A percentile compares a stretch with the other conserved stretches of the same genome.
phyloP scores from a whole-genome alignment of 768 basidiomycete species.

The Tricholomella constricta region DNA sequence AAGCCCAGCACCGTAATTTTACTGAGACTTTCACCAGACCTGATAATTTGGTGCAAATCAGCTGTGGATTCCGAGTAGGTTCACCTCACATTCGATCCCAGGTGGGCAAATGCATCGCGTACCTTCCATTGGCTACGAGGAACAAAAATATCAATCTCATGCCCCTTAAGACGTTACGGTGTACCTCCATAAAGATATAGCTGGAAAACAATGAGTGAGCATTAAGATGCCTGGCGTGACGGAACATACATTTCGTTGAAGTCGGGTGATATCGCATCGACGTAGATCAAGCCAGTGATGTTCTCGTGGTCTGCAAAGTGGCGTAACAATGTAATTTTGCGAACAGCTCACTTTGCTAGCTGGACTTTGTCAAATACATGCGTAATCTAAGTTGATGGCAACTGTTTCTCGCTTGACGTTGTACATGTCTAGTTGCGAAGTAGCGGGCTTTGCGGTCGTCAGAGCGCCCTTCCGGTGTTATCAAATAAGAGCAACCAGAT shows the following conservation, averaged over 20 bases:
- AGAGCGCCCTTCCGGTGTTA: too few relatives aligned
- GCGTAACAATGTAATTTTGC: constrained; percentile 89
- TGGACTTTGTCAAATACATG: constrained; percentile 92
- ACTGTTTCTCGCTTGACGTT: constrained; percentile 94
- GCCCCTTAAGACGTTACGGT: constrained; percentile 14
- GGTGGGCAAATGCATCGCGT: constrained; percentile 21
- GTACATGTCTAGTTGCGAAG: too few relatives aligned
- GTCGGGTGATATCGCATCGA: constrained; percentile 84
- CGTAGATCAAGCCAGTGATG: constrained; percentile 86
- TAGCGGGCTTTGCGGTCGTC: too few relatives aligned
- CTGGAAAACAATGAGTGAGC: constrained; percentile 42
- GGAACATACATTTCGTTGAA: constrained; percentile 86
- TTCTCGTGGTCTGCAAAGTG: constrained; percentile 94
- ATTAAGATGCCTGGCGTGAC: constrained; percentile 3
- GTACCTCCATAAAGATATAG: constrained; percentile 97
- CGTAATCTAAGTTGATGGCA: constrained; percentile 93
- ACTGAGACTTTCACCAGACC: constrained; percentile 86
- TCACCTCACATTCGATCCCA: too few relatives aligned
- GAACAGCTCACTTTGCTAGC: constrained; percentile 86
- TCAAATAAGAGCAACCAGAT: too few relatives aligned
- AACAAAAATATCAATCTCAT: constrained; percentile 15
- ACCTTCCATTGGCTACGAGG: constrained; percentile 96
- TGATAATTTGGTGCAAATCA: constrained; percentile 95
- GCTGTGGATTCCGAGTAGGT: constrained; percentile 47
- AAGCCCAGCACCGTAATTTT: constrained; percentile 45